phyloP scores from a whole-genome alignment of 768 basidiomycete species.

The Tubosaeta brunneosetosa region DNA sequence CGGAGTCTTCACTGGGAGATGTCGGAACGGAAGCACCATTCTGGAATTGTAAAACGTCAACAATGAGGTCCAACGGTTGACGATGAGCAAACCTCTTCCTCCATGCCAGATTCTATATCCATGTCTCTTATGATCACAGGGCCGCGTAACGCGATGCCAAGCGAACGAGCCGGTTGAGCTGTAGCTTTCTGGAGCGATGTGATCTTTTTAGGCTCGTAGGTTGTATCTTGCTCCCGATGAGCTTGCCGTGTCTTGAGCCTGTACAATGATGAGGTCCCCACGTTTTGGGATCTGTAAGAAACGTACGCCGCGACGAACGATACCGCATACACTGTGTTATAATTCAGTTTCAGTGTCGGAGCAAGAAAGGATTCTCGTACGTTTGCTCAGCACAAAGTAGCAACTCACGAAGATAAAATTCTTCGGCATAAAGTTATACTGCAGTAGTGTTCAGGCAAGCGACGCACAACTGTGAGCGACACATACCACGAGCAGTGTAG shows the following conservation, averaged over 20 bases:
- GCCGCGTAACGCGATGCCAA: conserved; percentile 4
- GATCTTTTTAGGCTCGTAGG: conserved; percentile 30
- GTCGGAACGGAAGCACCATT: neutral
- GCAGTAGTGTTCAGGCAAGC: neutral
- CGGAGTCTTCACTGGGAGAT: neutral
- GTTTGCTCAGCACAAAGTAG: conserved; percentile 64
- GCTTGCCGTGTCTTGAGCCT: conserved; percentile 60
- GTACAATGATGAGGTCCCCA: conserved; percentile 9
- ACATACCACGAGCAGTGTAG: conserved; percentile 55
- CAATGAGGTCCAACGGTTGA: neutral
- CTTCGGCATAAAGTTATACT: conserved; percentile 53
- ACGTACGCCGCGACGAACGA: conserved; percentile 65
- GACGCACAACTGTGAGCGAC: neutral
- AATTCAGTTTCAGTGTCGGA: neutral
- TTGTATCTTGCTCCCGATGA: conserved; percentile 52
- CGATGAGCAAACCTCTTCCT: conserved; percentile 9
- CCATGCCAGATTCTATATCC: neutral
- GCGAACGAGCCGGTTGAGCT: neutral
- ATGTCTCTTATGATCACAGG: neutral
- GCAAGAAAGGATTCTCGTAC: conserved; percentile 35
- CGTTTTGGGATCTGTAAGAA: neutral
- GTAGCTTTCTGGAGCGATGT: conserved; percentile 27
- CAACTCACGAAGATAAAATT: conserved; percentile 58
- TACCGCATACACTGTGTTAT: conserved; percentile 50
- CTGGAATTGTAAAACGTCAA: conserved; percentile 4